Conservation (phyloP, 2,329 filamentous ascomycete species). For the Beauveria varroae region DNA sequence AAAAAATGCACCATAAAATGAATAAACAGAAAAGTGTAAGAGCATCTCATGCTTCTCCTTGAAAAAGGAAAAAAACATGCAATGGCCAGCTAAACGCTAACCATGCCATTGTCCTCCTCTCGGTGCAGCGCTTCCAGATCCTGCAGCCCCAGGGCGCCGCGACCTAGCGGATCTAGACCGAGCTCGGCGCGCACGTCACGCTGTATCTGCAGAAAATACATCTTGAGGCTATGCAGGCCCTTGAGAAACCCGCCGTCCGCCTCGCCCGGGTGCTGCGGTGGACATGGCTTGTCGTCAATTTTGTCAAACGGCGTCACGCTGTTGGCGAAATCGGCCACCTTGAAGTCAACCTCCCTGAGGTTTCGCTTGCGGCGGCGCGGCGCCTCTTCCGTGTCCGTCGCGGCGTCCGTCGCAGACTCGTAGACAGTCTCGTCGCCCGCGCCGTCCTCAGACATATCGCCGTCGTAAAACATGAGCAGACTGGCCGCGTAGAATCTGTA, state of each 20-base stretch:
- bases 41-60: not conserved
- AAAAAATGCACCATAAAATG: not conserved
- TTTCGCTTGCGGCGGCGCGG: conserved; percentile 39
- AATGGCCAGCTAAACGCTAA: conserved; percentile 21
- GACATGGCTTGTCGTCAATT: conserved; percentile 57
- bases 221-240: conserved; percentile 67
- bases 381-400: conserved; percentile 51
- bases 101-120: conserved; percentile 25
- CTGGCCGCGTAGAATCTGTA: conserved; percentile 96
- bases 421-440: conserved; percentile 42
- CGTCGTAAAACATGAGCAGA: conserved; percentile 92
- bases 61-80: not conserved
- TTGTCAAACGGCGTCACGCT: conserved; percentile 84
- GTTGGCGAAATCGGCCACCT: conserved; percentile 98
- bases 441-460: conserved; percentile 51
- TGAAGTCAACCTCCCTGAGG: conserved; percentile 70
- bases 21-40: not conserved
- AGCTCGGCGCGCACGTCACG: conserved; percentile 58
- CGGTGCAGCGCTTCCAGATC: conserved; percentile 20
- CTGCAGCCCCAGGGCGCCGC: conserved; percentile 17
- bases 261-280: conserved; percentile 70
- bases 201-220: conserved; percentile 84
- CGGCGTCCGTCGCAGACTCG: conserved; percentile 51
- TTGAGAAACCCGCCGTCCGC: conserved; percentile 86
- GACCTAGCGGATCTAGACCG: conserved; percentile 33